Evolutionary conservation across 169 alveolate genomes (phyloP).

Genomic region (Plasmodium reichenowi): DNA sequence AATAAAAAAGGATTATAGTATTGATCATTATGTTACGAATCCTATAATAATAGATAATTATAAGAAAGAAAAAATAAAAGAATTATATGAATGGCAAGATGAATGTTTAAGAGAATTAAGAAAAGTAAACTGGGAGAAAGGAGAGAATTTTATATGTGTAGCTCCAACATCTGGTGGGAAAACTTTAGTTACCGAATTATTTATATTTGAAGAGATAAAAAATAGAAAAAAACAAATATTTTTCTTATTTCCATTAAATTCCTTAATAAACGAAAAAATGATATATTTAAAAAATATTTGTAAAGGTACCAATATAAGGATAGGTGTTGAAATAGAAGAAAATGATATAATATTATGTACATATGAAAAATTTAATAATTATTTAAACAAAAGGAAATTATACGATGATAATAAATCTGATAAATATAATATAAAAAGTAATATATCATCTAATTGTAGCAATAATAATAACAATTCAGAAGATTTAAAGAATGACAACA

Average conservation of each 20-base stretch:
- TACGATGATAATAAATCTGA: neutral
- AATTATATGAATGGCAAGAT: slow-evolving; percentile 57
- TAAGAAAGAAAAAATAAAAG: slow-evolving; percentile 38
- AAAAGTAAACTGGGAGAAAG: slow-evolving; percentile 39
- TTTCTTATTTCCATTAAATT: slow-evolving; percentile 64
- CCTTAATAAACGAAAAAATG: slow-evolving; percentile 64
- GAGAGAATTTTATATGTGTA: slow-evolving; percentile 53
- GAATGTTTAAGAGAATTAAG: slow-evolving; percentile 45
- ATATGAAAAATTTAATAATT: slow-evolving; percentile 47
- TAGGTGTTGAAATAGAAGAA: slow-evolving; percentile 27
- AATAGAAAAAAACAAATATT: slow-evolving; percentile 13
- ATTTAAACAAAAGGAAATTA: slow-evolving; percentile 38
- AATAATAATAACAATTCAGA: neutral
- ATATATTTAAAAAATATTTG: slow-evolving; percentile 41
- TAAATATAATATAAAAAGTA: neutral
- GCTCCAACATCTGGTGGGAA: slow-evolving; percentile 75
- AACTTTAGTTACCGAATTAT: slow-evolving; percentile 61
- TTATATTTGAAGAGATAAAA: slow-evolving; percentile 48
- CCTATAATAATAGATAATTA: slow-evolving; percentile 28
- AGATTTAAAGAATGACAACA: neutral
- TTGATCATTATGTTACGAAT: slow-evolving; percentile 3
- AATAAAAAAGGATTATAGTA: neutral
- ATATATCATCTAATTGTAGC: neutral
- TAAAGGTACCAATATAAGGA: slow-evolving; percentile 29
- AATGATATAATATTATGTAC: slow-evolving; percentile 50